Evolutionary conservation across 352 stramenopile genomes (phyloP).

Genomic region (Globisporangium paddicum): DNA sequence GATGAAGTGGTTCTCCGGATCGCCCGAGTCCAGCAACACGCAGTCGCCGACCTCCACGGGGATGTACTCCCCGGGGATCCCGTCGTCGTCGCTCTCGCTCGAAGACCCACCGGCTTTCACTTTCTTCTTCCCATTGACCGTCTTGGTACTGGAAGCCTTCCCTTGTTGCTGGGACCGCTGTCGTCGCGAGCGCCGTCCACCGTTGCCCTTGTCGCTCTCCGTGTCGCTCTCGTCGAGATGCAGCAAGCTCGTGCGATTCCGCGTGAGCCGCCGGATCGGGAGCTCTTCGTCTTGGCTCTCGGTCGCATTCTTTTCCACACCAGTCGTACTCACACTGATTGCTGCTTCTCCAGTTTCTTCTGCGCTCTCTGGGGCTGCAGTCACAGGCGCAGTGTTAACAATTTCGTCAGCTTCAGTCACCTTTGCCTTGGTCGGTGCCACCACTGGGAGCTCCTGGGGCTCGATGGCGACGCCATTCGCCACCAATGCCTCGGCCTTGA

Average conservation of each 20-base stretch:
- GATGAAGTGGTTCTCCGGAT: slow-evolving; percentile 58
- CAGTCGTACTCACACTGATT: neutral
- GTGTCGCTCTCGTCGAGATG: slow-evolving; percentile 7
- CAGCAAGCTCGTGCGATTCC: slow-evolving; percentile 1
- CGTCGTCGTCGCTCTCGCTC: slow-evolving; percentile 37
- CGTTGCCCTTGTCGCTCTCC: slow-evolving; percentile 6
- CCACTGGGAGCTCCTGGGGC: neutral
- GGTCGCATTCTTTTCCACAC: neutral
- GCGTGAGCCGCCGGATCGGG: neutral
- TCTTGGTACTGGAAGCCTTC: neutral
- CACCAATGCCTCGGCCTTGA: neutral
- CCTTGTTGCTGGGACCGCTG: neutral
- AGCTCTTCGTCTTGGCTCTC: neutral
- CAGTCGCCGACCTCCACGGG: slow-evolving; percentile 71
- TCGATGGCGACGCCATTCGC: neutral
- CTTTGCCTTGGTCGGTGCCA: neutral
- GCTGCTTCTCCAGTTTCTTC: neutral
- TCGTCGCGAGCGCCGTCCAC: slow-evolving; percentile 1
- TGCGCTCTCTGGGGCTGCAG: neutral
- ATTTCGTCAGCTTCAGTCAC: neutral
- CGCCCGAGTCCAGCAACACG: slow-evolving; percentile 71
- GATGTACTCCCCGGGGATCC: slow-evolving; percentile 49
- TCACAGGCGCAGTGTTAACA: too few species aligned
- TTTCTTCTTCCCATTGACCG: neutral
- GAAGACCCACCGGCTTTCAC: neutral